Evolutionary conservation across 768 basidiomycete genomes (phyloP).

Genomic region (Coprinellus micaceus): DNA sequence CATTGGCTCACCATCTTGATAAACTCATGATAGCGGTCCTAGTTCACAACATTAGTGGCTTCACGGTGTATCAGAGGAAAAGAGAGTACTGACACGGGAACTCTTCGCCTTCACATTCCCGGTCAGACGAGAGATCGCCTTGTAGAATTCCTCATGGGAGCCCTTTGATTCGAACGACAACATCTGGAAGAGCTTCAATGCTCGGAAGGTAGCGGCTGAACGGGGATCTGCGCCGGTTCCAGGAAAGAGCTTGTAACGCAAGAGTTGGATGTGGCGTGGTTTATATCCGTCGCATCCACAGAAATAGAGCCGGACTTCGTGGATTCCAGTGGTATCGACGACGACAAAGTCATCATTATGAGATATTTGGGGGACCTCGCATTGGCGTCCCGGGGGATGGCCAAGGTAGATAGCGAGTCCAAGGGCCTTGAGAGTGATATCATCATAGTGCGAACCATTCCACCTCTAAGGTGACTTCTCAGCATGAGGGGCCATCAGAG

Average conservation of each 20-base stretch:
- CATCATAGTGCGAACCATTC: constrained; percentile 14
- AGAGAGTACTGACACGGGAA: constrained; percentile 13
- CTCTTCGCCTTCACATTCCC: constrained; percentile 22
- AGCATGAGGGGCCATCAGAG: not conserved
- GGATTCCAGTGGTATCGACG: constrained; percentile 28
- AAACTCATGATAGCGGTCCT: constrained; percentile 28
- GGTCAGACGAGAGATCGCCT: constrained; percentile 16
- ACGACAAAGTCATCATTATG: constrained; percentile 24
- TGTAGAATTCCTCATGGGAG: constrained; percentile 27
- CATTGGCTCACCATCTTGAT: constrained; percentile 20
- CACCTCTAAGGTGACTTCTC: not conserved
- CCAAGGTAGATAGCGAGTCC: constrained; percentile 27
- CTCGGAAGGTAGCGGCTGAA: constrained; percentile 22
- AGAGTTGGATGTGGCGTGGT: constrained; percentile 24
- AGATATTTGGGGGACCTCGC: constrained; percentile 10
- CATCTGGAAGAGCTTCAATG: constrained; percentile 23
- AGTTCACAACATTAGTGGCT: not conserved
- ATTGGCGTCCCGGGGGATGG: constrained; percentile 15
- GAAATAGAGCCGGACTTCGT: constrained; percentile 26
- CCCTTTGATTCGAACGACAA: constrained; percentile 26
- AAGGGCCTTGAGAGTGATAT: constrained; percentile 15
- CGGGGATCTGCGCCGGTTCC: constrained; percentile 26
- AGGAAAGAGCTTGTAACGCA: constrained; percentile 27
- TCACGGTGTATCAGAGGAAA: not conserved
- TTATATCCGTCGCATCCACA: constrained; percentile 24